phyloP scores from a whole-genome alignment of 805 yeast genomes.

The Millerozyma miso region DNA sequence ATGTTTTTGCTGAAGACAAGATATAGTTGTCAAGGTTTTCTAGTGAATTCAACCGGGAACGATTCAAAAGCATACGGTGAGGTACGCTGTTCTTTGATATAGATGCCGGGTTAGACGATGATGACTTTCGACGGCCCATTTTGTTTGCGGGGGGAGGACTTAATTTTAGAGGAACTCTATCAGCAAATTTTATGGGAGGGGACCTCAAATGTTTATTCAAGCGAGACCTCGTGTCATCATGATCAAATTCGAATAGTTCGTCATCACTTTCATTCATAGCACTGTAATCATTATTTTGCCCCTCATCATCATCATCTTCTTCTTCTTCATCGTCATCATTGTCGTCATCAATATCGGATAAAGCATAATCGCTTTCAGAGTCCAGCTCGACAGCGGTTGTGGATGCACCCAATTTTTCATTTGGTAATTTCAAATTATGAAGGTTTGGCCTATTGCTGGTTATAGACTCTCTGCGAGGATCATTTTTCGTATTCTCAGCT shows the following conservation, averaged over 20 bases:
- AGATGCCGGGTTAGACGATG: conserved; percentile 19
- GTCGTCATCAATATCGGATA: conserved; percentile 18
- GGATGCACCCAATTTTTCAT: conserved; percentile 20
- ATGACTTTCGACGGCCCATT: conserved; percentile 23
- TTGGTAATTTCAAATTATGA: conserved; percentile 46
- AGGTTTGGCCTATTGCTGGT: conserved; percentile 41
- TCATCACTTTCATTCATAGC: conserved; percentile 12
- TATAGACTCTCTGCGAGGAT: conserved; percentile 47
- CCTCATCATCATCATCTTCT: conserved; percentile 25
- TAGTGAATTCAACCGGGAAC: conserved; percentile 38
- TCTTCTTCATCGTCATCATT: conserved; percentile 38
- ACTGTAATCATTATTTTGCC: conserved; percentile 11
- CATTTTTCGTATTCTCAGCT: conserved; percentile 1
- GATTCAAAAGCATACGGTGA: conserved; percentile 27
- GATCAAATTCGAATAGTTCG: conserved; percentile 24
- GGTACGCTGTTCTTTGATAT: conserved; percentile 17
- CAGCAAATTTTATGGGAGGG: conserved; percentile 41
- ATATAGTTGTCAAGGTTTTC: conserved; percentile 42
- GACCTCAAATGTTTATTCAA: conserved; percentile 10
- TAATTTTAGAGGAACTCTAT: conserved; percentile 34
- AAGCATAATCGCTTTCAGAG: conserved; percentile 25
- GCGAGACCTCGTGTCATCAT: conserved; percentile 13
- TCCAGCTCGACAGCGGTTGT: conserved; percentile 26
- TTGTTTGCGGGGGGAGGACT: conserved; percentile 32
- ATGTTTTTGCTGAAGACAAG: conserved; percentile 35